These are phyloP conservation scores for Trichoderma sp. DNA, from an alignment of 2,329 filamentous ascomycete species.

Conservation along the genomic window DNA sequence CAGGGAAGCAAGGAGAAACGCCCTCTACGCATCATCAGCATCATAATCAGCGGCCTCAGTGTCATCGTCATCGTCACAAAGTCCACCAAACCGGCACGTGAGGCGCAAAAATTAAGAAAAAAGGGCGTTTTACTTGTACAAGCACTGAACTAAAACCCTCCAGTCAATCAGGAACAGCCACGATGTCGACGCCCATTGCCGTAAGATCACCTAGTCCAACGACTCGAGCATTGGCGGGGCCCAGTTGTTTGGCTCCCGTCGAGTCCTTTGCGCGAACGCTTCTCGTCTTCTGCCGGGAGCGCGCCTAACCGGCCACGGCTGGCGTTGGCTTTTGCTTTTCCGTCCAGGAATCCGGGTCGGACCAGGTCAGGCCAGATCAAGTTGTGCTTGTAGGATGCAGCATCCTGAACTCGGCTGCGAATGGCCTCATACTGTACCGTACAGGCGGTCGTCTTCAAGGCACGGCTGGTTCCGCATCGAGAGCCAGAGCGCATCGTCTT, in stretches of 20 bases:
- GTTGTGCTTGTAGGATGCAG: not conserved
- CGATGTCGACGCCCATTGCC: not conserved
- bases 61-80: not conserved
- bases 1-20: not conserved
- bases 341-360: not conserved
- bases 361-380: not conserved
- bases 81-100: not conserved
- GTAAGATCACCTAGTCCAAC: not conserved
- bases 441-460: not conserved
- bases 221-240: constrained; percentile 3
- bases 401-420: not conserved
- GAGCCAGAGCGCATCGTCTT: not conserved
- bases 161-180: not conserved
- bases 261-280: not conserved
- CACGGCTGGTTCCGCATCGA: not conserved
- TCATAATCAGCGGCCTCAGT: not conserved
- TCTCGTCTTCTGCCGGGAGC: not conserved
- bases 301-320: not conserved
- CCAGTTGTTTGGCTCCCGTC: constrained; percentile 10
- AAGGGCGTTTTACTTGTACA: not conserved
- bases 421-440: not conserved
- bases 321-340: not conserved
- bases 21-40: not conserved
- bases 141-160: not conserved
- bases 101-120: not conserved